Base-by-base conservation (phyloP, 2,329 filamentous ascomycete genomes). In the Arthroderma sp. region DNA sequence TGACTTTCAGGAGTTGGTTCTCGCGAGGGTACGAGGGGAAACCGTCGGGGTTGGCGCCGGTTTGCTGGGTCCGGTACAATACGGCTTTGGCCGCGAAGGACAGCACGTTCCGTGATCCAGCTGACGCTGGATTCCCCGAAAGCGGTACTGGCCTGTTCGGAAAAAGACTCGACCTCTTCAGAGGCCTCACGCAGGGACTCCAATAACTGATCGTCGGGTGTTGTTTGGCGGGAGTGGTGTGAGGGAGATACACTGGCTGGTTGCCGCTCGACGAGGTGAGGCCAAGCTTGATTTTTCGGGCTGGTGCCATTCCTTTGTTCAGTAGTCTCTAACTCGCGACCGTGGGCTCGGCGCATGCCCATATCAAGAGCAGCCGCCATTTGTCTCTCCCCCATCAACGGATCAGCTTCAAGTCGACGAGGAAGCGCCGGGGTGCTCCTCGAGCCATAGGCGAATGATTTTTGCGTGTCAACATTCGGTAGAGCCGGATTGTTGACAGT, bases 361-460 rank as follows among this genome's bases (percentile, higher is more conserved):
- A 53, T 53, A 43, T 65, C 58, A 9, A 67, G 59, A 9, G 49
- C 55, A 30, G 55, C 51, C 8, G 59, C 63, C 45, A 67, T 58
- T 37, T 62, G 55, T 2, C 46, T 42, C 22, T 61, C 45, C 36
- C 55, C 55, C 51, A 60, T 57, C 4, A 52, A 51, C 9, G 57
- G 55, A 32, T 58, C 52, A 3, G 56, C 49, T n/a, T 54, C 48
- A 28, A 65, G 52, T 50, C 57, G 57, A 38, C 56, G 55, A 6
- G 64, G 63, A 15, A 67, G 51, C 27, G 57, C 52, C 10, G 61
- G 56, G 8, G 59, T 59, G 22, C 57, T 56, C 15, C 56, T 57
- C 5, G 62, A 60, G 29, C 65, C 65, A 55, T 67, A 67, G 9
- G 61, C 61, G 45, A 61, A 66, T 1, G 64, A 65, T 38, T 61